Evolutionary conservation across 768 basidiomycete species (phyloP).

Genomic region (Lactarius psammicola): DNA sequence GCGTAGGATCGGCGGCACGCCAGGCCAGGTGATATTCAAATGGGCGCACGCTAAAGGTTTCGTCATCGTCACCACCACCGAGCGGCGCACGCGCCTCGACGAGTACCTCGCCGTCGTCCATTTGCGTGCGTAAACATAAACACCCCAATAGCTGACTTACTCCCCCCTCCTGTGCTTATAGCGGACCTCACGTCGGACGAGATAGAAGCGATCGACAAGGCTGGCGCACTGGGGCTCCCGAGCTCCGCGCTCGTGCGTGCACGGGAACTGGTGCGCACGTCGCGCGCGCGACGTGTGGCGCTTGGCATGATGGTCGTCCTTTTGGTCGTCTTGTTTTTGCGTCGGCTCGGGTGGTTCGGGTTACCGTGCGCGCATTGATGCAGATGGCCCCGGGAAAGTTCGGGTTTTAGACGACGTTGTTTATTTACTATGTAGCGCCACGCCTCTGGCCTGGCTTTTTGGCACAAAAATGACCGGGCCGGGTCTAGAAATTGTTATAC

Average conservation of each 20-base stretch:
- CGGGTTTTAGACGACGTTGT: too few species aligned
- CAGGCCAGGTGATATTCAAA: slow-evolving; percentile 63
- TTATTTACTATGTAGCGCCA: too few species aligned
- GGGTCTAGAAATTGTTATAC: too few species aligned
- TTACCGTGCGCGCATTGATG: neutral
- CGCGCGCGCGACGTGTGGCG: neutral
- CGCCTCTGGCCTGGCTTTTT: neutral
- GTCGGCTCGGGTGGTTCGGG: neutral
- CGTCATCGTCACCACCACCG: slow-evolving; percentile 56
- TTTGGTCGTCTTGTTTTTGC: neutral
- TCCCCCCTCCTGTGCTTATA: too few species aligned
- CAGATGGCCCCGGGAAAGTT: neutral
- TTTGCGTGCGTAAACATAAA: slow-evolving; percentile 27
- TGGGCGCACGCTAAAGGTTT: slow-evolving; percentile 70
- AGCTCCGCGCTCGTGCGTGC: too few species aligned
- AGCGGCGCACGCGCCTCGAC: neutral
- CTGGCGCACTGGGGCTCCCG: slow-evolving; percentile 54
- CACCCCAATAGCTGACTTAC: too few species aligned
- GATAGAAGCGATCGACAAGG: slow-evolving; percentile 60
- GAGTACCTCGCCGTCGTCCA: slow-evolving; percentile 8
- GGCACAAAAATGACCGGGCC: too few species aligned
- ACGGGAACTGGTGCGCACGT: neutral
- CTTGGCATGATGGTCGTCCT: neutral
- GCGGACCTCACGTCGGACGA: slow-evolving; percentile 56
- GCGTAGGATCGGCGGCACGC: slow-evolving; percentile 50